phyloP scores from a whole-genome alignment of 2,329 filamentous ascomycete genomes.

The Sclerotinia trifoliorum region DNA sequence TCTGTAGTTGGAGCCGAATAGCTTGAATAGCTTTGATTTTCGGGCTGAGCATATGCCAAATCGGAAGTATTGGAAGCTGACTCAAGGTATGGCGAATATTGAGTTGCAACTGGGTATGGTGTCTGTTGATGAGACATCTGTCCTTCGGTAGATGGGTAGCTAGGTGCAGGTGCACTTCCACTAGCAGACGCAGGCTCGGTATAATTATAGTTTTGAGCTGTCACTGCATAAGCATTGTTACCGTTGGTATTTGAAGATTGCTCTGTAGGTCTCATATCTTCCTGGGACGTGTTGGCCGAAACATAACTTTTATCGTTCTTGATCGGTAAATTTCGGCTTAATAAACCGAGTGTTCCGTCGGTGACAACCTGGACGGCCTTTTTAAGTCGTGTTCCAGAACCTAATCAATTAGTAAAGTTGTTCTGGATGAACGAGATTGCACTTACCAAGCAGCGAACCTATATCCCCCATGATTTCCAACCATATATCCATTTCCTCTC shows the following conservation, averaged over 20 bases:
- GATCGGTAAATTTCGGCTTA: slow-evolving; percentile 45
- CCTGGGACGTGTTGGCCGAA: background rate
- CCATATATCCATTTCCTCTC: slow-evolving; percentile 68
- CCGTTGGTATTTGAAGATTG: slow-evolving; percentile 12
- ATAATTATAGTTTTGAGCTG: slow-evolving; percentile 24
- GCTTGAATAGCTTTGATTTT: slow-evolving; percentile 20
- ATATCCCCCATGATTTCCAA: slow-evolving; percentile 66
- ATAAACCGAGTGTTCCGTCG: slow-evolving; percentile 47
- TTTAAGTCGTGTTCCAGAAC: slow-evolving; percentile 48
- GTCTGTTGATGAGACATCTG: slow-evolving; percentile 35
- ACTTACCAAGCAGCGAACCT: slow-evolving; percentile 63
- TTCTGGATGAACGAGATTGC: background rate
- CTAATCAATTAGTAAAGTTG: slow-evolving; percentile 37
- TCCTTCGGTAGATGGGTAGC: slow-evolving; percentile 28
- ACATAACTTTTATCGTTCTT: slow-evolving; percentile 41
- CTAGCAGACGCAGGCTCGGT: slow-evolving; percentile 24
- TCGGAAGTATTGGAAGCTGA: slow-evolving; percentile 25
- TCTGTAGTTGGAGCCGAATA: slow-evolving; percentile 23
- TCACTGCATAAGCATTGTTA: slow-evolving; percentile 16
- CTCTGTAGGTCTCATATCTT: slow-evolving; percentile 24
- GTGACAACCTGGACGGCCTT: slow-evolving; percentile 50
- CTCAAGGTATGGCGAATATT: slow-evolving; percentile 37
- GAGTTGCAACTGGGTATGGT: slow-evolving; percentile 38
- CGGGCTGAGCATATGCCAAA: slow-evolving; percentile 31
- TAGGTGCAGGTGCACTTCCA: slow-evolving; percentile 22